Evolutionary conservation across 495 filamentous ascomycete genomes (phyloP).

Genomic region (Aspergillus nidulans): DNA sequence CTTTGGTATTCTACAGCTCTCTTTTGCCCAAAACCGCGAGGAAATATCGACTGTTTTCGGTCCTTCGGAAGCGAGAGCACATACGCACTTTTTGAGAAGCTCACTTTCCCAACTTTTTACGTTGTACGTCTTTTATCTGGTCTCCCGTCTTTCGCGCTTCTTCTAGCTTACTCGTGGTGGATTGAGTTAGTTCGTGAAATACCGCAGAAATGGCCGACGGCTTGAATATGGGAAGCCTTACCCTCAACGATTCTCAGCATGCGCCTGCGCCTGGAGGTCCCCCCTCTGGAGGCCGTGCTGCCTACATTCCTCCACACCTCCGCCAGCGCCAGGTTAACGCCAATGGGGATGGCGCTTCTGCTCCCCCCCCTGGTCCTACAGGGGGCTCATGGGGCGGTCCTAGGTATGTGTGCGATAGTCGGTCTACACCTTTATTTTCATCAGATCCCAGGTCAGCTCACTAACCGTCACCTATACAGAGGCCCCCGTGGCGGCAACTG

Average conservation of each 20-base stretch:
- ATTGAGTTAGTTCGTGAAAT: constrained; percentile 20
- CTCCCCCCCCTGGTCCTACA: constrained; percentile 30
- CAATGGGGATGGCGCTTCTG: constrained; percentile 1
- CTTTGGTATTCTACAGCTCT: constrained; percentile 9
- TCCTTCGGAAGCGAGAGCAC: constrained; percentile 9
- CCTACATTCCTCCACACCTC: constrained; percentile 96
- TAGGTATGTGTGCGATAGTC: constrained; percentile 33
- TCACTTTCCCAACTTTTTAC: neutral
- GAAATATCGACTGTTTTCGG: constrained; percentile 8
- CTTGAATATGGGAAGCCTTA: constrained; percentile 85
- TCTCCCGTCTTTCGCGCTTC: constrained; percentile 8
- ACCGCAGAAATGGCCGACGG: constrained; percentile 83
- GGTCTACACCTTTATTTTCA: neutral
- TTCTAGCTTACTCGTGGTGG: constrained; percentile 11
- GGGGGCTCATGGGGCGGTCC: constrained; percentile 27
- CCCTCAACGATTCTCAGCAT: constrained; percentile 68
- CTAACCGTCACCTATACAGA: constrained; percentile 14
- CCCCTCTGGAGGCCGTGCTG: constrained; percentile 52
- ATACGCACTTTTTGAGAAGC: constrained; percentile 12
- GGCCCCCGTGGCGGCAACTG: constrained; percentile 63
- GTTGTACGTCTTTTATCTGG: constrained; percentile 13
- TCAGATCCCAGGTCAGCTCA: neutral
- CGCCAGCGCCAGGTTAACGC: constrained; percentile 54
- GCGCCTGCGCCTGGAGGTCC: constrained; percentile 40
- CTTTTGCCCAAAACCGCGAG: constrained; percentile 14